phyloP scores from a whole-genome alignment of 2,329 filamentous ascomycete genomes.

The Beauveria varroae region DNA sequence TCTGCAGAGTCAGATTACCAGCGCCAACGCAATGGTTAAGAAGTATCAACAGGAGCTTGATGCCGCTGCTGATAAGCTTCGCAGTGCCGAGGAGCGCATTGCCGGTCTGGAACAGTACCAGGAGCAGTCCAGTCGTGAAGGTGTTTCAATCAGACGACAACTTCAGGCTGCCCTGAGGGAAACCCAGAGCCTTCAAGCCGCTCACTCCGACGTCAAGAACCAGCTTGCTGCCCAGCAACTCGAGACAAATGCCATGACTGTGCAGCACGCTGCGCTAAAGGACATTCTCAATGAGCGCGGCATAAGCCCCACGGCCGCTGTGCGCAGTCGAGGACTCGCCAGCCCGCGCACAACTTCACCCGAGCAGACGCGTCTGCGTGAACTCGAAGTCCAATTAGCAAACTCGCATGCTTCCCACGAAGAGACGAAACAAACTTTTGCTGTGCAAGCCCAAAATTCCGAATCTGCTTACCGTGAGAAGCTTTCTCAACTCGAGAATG shows the following conservation, averaged over 20 bases:
- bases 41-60: constrained; percentile 89
- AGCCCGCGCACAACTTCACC: constrained; percentile 68
- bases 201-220: constrained; percentile 75
- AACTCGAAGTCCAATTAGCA: constrained; percentile 83
- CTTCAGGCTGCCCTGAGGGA: constrained; percentile 80
- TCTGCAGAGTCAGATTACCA: constrained; percentile 71
- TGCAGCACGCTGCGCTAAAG: constrained; percentile 90
- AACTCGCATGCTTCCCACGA: constrained; percentile 72
- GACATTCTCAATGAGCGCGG: constrained; percentile 86
- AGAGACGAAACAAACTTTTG: constrained; percentile 71
- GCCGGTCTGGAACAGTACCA: constrained; percentile 95
- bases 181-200: constrained; percentile 69
- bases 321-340: constrained; percentile 64
- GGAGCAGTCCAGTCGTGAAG: constrained; percentile 91
- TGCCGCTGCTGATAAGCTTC: constrained; percentile 75
- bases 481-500: constrained; percentile 85
- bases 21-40: constrained; percentile 72
- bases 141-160: constrained; percentile 81
- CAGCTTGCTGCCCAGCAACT: constrained; percentile 80
- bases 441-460: constrained; percentile 76
- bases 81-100: constrained; percentile 91
- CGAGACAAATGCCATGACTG: constrained; percentile 85
- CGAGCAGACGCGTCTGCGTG: constrained; percentile 69
- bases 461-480: constrained; percentile 88
- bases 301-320: constrained; percentile 66